Evolutionary conservation across 2,329 filamentous ascomycete genomes (phyloP).

Genomic region (Aspergillus sp.): DNA sequence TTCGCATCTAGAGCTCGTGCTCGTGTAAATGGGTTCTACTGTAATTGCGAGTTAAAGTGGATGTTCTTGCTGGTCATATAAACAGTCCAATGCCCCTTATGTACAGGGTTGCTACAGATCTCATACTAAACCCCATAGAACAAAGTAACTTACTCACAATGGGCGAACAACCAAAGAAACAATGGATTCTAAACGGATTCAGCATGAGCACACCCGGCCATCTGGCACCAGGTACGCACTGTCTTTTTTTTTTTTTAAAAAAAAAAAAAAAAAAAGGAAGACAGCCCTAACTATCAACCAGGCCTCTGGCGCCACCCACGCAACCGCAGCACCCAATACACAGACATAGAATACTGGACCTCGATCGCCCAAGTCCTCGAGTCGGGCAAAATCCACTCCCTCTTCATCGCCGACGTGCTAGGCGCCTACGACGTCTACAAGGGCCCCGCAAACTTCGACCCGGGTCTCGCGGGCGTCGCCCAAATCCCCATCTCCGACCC

Average conservation of each 20-base stretch:
- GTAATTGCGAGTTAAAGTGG: not conserved
- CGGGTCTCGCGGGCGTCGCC: slow-evolving; percentile 36
- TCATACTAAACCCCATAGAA: not conserved
- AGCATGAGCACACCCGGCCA: slow-evolving; percentile 44
- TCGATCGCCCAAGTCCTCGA: slow-evolving; percentile 47
- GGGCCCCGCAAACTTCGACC: slow-evolving; percentile 36
- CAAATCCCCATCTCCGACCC: slow-evolving; percentile 42
- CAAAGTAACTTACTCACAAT: not conserved
- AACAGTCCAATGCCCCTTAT: not conserved
- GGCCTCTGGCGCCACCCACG: slow-evolving; percentile 33
- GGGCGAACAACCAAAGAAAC: slow-evolving; percentile 21
- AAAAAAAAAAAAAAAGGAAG: no score
- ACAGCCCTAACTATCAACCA: slow-evolving; percentile 6
- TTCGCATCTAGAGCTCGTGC: not conserved
- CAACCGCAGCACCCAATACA: slow-evolving; percentile 34
- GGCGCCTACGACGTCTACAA: slow-evolving; percentile 46
- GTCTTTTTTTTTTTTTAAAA: no score
- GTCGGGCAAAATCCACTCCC: slow-evolving; percentile 46
- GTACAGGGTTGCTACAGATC: not conserved
- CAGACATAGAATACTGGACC: slow-evolving; percentile 45
- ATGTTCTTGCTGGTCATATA: not conserved
- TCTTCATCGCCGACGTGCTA: slow-evolving; percentile 50
- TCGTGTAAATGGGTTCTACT: not conserved
- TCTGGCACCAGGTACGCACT: slow-evolving; percentile 24
- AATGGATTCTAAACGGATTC: slow-evolving; percentile 45